Percentiles rank a stretch among this genome's conserved stretches.
Conservation (phyloP, 768 basidiomycete genomes). For the Pholiota molesta region DNA sequence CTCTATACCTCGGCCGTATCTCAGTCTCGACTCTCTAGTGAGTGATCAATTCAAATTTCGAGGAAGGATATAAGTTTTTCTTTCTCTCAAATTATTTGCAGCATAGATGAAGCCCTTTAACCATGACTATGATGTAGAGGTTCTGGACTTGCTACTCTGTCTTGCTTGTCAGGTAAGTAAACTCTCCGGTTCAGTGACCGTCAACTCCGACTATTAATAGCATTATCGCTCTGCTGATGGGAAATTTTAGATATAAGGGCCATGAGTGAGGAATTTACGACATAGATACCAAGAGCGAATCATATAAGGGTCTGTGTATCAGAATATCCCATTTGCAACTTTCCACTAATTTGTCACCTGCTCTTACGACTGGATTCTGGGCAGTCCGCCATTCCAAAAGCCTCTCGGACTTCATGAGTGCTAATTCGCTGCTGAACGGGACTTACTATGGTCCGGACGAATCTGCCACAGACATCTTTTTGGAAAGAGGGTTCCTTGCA, state of each 20-base stretch:
- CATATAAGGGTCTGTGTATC: not conserved
- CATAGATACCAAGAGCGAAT: not conserved
- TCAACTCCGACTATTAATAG: not conserved
- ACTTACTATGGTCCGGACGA: conserved; percentile 31
- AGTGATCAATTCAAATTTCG: no score
- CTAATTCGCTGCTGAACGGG: conserved; percentile 2
- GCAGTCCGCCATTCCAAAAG: not conserved
- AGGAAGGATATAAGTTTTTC: no score
- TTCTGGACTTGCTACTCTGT: not conserved
- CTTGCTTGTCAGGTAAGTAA: not conserved
- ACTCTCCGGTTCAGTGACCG: not conserved
- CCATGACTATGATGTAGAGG: not conserved
- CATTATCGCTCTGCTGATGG: not conserved
- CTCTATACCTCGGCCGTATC: not conserved
- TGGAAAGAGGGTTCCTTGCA: conserved; percentile 42
- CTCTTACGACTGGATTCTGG: not conserved
- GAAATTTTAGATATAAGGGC: not conserved
- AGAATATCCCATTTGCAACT: conserved; percentile 3
- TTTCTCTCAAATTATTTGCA: no score
- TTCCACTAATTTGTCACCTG: conserved; percentile 3
- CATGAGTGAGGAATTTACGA: not conserved
- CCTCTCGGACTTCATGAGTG: conserved; percentile 7
- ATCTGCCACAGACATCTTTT: conserved; percentile 28
- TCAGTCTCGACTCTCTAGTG: no score
- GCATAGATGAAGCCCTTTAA: not conserved